These are phyloP conservation scores for Mycena vulgaris DNA, from an alignment of 768 basidiomycete genomes.

Conservation along the genomic window DNA sequence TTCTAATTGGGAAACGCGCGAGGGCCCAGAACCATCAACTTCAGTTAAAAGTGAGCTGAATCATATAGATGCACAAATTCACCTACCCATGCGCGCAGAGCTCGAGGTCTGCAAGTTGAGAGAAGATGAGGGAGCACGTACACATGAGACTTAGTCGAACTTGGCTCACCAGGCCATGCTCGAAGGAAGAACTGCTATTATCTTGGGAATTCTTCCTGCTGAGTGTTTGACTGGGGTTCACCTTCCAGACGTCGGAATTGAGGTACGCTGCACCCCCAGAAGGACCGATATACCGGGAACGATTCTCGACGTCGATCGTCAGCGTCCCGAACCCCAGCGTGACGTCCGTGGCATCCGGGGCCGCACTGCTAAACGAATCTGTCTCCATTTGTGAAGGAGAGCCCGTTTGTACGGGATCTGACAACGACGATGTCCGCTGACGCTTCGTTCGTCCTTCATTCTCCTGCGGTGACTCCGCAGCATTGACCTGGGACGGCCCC, in stretches of 20 bases:
- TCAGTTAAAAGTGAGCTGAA: neutral
- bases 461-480: slow-evolving; percentile 12
- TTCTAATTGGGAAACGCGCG: slow-evolving; percentile 17
- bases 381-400: slow-evolving; percentile 2
- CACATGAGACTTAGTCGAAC: neutral
- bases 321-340: slow-evolving; percentile 43
- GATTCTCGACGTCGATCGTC: slow-evolving; percentile 44
- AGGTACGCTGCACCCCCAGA: slow-evolving; percentile 44
- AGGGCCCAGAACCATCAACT: neutral
- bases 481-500: slow-evolving; percentile 1
- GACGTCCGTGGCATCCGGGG: slow-evolving; percentile 36
- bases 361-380: neutral
- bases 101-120: neutral
- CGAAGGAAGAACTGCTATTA: neutral
- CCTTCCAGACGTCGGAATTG: slow-evolving; percentile 41
- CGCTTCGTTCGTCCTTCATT: slow-evolving; percentile 36
- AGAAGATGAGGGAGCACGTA: neutral
- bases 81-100: slow-evolving; percentile 17
- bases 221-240: slow-evolving; percentile 12
- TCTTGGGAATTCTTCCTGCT: slow-evolving; percentile 20
- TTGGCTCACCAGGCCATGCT: slow-evolving; percentile 9
- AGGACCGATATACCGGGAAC: slow-evolving; percentile 43
- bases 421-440: slow-evolving; percentile 28
- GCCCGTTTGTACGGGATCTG: slow-evolving; percentile 8
- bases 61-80: neutral